phyloP scores from a whole-genome alignment of 192 early-diverging fungal genomes.

The Umbelopsis vinacea region DNA sequence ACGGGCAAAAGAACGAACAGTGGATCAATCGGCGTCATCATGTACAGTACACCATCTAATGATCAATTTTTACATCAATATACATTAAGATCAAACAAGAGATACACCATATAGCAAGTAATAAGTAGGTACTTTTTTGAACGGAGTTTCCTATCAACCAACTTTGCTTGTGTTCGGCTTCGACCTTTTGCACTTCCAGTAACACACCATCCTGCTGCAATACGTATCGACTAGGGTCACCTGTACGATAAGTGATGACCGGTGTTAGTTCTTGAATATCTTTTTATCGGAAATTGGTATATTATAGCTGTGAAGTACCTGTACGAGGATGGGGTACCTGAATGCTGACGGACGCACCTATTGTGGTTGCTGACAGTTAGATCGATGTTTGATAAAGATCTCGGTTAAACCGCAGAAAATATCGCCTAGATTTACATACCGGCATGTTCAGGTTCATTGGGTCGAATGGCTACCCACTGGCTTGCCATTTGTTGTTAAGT shows the following conservation, averaged over 20 bases:
- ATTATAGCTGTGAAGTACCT: background rate
- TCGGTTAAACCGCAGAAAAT: background rate
- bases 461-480: constrained; percentile 10
- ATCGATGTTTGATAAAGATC: background rate
- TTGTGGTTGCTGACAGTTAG: background rate
- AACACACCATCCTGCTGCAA: constrained; percentile 43
- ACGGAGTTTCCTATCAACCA: constrained; percentile 52
- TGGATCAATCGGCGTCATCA: constrained; percentile 50
- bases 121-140: constrained; percentile 38
- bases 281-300: background rate
- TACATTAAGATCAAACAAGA: too few species aligned
- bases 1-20: constrained; percentile 50
- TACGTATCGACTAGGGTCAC: constrained; percentile 32
- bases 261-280: too few species aligned
- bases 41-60: constrained; percentile 48
- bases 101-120: too few species aligned
- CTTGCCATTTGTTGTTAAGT: background rate
- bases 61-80: too few species aligned
- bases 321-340: constrained; percentile 18
- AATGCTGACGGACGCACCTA: background rate
- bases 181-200: constrained; percentile 44
- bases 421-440: background rate
- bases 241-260: background rate
- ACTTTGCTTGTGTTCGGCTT: constrained; percentile 41
- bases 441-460: background rate